Evolutionary conservation across 768 basidiomycete species (phyloP), one percentile per base, ranked within the genome.

Genomic region (Rhodosporidiobolus odoratus): DNA sequence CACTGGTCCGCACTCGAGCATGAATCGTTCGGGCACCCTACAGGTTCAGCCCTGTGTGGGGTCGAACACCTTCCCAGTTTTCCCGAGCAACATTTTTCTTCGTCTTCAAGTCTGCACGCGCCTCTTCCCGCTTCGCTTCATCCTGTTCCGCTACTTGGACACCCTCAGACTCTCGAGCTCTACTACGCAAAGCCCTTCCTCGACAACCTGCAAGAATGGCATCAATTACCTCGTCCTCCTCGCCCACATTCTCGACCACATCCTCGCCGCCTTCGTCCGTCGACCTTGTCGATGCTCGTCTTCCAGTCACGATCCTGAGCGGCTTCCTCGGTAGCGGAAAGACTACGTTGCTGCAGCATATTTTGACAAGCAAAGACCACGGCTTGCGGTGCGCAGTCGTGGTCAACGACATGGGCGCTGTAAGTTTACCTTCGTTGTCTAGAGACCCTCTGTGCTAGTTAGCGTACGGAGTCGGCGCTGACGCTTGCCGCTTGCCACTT

Each of bases 301-400:
- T 80, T 3, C 79, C 79, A 7, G 79, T 80, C 32, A 80, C 79
- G 27, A 75, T 80, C 13, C 72, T 80, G 8, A 75, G 73, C 2
- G 79, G 79, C 0, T 80, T 80, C 68, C 69, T 80, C 4, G 79
- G 79, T 2, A 65, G 63, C 16, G 79, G 79, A 27, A 80, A 80
- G 71, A 79, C 77, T 23, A 79, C 54, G 23, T 13, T 35, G 27
- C 74, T 80, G 1, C 68, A 72, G 53, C 73, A 78, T 62, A 78
- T 80, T 45, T 68, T 80, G n/a, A 72, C 71, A 37, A 62, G 53
- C 57, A 65, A 60, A 37, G 65, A 76, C 27, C 79, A 79, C 40
- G 76, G 76, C 1, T 34, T 78, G 50, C 58, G 73, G 35, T 71
- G 73, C 30, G 79, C 79, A 2, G 71, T 78, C 15, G 78, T 80